A percentile compares a stretch with the other conserved stretches of the same genome.
Conservation (phyloP, 1,284 basidiomycete genomes). For the Ceratobasidium papillatum region DNA sequence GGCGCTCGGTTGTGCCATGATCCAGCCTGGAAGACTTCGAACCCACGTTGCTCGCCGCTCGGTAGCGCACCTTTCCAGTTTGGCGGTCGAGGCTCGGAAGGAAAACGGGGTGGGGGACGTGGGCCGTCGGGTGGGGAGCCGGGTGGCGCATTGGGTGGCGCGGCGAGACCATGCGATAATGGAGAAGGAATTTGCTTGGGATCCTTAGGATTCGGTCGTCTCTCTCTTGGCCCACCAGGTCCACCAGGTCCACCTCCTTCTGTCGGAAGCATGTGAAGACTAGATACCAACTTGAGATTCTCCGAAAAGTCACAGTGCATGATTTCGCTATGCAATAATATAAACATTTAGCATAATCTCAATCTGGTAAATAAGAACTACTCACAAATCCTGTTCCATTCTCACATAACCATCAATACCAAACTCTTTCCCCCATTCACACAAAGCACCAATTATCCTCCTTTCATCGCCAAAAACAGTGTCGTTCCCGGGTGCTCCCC, state of each 20-base stretch:
- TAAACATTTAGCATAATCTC: not conserved
- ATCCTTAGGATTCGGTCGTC: not conserved
- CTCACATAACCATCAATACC: conserved; percentile 56
- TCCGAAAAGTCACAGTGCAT: conserved; percentile 61
- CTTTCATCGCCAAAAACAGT: conserved; percentile 48
- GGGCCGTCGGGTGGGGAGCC: not conserved
- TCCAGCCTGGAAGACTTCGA: conserved; percentile 53
- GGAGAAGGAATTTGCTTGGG: not conserved
- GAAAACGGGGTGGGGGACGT: not conserved
- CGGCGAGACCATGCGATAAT: no score
- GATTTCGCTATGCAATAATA: conserved; percentile 55
- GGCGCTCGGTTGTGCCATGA: conserved; percentile 54
- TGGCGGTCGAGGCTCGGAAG: conserved; percentile 23
- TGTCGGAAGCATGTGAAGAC: conserved; percentile 42
- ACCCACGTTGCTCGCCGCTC: conserved; percentile 15
- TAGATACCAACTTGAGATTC: conserved; percentile 55
- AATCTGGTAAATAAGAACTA: not conserved
- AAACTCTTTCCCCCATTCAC: conserved; percentile 52
- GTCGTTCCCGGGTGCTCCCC: conserved; percentile 48
- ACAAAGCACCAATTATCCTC: conserved; percentile 51
- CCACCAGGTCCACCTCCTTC: not conserved
- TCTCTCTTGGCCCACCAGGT: not conserved
- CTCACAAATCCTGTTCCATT: conserved; percentile 63
- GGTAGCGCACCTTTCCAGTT: conserved; percentile 42
- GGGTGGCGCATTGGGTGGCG: not conserved